These are phyloP conservation scores for Boletus patriciae DNA, from an alignment of 768 basidiomycete species.

Conservation along the genomic window DNA sequence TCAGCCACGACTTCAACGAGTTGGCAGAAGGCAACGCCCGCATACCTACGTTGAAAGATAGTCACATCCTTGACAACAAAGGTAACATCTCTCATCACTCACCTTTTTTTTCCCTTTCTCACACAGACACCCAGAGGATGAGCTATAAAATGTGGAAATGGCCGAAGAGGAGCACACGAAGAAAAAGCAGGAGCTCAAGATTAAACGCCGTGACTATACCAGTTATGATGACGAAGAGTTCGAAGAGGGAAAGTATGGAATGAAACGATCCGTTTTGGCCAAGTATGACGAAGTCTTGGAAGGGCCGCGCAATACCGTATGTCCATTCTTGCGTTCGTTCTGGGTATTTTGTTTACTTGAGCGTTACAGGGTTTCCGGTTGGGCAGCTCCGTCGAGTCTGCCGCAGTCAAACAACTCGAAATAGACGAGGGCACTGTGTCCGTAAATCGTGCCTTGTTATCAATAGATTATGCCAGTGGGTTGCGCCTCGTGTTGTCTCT, in stretches of 20 bases:
- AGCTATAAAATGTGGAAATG: constrained; percentile 93
- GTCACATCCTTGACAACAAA: constrained; percentile 92
- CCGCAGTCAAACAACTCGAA: constrained; percentile 41
- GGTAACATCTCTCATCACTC: constrained; percentile 43
- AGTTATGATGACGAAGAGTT: constrained; percentile 98
- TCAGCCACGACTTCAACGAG: constrained; percentile 90
- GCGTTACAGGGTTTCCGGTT: constrained; percentile 76
- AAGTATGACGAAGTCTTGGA: constrained; percentile 95
- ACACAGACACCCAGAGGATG: constrained; percentile 75
- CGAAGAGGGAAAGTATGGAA: constrained; percentile 64
- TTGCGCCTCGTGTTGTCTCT: constrained; percentile 13
- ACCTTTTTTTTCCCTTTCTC: neutral
- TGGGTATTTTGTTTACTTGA: neutral
- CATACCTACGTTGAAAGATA: constrained; percentile 96
- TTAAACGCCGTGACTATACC: constrained; percentile 86
- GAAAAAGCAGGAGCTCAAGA: constrained; percentile 81
- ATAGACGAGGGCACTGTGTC: constrained; percentile 49
- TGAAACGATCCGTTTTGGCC: constrained; percentile 78
- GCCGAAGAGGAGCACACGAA: constrained; percentile 82
- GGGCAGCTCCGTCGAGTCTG: constrained; percentile 57
- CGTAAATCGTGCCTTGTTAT: constrained; percentile 78
- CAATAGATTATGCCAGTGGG: constrained; percentile 89
- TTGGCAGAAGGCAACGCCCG: constrained; percentile 92
- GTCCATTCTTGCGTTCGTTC: constrained; percentile 20
- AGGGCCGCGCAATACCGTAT: constrained; percentile 66